Evolutionary conservation across 2,329 filamentous ascomycete species (phyloP).

Genomic region (Pseudocercospora fijiensis): DNA sequence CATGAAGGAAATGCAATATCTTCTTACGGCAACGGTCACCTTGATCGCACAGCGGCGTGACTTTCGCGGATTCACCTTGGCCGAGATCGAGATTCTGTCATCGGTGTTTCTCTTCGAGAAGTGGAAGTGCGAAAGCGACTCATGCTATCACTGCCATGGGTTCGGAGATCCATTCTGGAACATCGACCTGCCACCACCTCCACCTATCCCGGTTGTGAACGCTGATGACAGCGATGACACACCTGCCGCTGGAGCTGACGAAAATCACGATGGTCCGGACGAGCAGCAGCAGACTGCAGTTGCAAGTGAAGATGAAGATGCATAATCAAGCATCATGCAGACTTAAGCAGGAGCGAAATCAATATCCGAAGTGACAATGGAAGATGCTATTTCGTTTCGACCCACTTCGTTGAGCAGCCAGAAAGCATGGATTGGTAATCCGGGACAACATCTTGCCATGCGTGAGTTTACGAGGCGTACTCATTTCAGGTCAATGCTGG

Average conservation of each 20-base stretch:
- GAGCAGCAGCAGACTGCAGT: background rate
- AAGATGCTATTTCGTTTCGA: background rate
- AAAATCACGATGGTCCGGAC: background rate
- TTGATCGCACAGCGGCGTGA: background rate
- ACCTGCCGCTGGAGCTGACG: background rate
- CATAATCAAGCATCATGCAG: too few relatives aligned
- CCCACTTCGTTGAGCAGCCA: background rate
- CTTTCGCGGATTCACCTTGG: constrained; percentile 6
- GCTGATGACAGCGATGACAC: background rate
- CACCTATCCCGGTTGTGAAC: background rate
- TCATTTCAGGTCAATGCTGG: background rate
- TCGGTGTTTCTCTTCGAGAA: constrained; percentile 4
- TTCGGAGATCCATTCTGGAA: background rate
- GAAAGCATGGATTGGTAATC: background rate
- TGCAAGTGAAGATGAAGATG: background rate
- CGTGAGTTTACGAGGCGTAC: background rate
- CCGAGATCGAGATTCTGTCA: constrained; percentile 3
- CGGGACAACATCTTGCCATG: too few relatives aligned
- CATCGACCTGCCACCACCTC: background rate
- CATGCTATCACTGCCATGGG: background rate
- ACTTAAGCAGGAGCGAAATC: too few relatives aligned
- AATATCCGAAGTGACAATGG: background rate
- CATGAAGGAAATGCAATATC: background rate
- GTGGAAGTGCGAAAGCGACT: background rate
- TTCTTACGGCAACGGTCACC: background rate